Evolutionary conservation across 768 basidiomycete genomes (phyloP).

Genomic region (Gloeopeniophorella convolvens): DNA sequence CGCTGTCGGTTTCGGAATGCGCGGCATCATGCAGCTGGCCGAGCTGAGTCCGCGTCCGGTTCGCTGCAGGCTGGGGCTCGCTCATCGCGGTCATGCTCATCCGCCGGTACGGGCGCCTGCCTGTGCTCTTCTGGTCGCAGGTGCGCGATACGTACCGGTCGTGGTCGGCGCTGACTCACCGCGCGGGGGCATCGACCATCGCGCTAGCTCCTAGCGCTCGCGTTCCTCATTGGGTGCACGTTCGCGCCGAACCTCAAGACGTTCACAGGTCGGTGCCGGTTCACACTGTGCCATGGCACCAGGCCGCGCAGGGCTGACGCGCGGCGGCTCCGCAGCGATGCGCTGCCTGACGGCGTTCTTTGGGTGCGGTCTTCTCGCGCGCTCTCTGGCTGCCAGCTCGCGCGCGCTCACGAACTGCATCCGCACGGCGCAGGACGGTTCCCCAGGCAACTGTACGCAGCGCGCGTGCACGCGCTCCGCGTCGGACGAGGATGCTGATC

Average conservation of each 20-base stretch:
- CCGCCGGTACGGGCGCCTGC: constrained; percentile 56
- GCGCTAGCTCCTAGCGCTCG: constrained; percentile 46
- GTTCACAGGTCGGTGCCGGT: constrained; percentile 48
- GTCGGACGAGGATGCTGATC: not conserved
- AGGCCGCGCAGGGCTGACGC: not conserved
- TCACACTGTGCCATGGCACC: constrained; percentile 25
- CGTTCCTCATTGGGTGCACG: constrained; percentile 50
- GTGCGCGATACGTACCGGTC: too few relatives aligned
- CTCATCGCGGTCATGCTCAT: constrained; percentile 60
- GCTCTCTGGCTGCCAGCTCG: not conserved
- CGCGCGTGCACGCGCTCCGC: not conserved
- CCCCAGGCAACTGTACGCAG: constrained; percentile 51
- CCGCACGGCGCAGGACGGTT: constrained; percentile 33
- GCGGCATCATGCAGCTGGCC: constrained; percentile 11
- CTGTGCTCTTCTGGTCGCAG: constrained; percentile 69
- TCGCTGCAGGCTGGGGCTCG: constrained; percentile 58
- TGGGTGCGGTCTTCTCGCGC: constrained; percentile 33
- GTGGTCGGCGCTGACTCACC: too few relatives aligned
- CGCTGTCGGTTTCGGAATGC: not conserved
- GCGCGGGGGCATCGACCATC: too few relatives aligned
- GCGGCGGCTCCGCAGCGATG: constrained; percentile 35
- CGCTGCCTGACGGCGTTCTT: constrained; percentile 56
- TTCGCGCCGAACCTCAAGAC: constrained; percentile 51
- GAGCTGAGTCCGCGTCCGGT: too few relatives aligned
- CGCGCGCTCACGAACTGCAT: not conserved